Base-by-base conservation (phyloP, 805 yeast species). In the Wickerhamomyces ciferrii region DNA sequence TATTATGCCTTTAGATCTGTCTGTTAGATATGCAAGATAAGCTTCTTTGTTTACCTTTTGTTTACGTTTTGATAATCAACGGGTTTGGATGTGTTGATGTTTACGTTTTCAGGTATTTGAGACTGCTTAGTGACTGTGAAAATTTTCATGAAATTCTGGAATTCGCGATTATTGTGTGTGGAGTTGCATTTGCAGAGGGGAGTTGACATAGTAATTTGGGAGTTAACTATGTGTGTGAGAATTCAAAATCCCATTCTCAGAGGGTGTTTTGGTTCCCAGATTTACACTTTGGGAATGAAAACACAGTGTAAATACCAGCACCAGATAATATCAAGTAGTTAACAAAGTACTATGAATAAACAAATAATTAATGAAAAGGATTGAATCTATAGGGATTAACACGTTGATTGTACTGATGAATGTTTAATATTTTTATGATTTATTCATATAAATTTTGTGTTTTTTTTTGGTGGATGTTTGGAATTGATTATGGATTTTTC, bases 41-140 rank as follows among this genome's bases (percentile, higher is more conserved):
- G 32, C 32, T 25, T 24, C 24, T 38, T 17, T 31, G 29, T 20
- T 20, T 23, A 31, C 18, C 34, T 19, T 7, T 36, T 29, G 18
- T 15, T 34, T 20, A 18, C 27, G 36, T n/a, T 32, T 36, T 39
- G 19, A 32, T 17, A 17, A 34, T 34, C 14, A 17, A 27, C 5
- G 25, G 39, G 45, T 46, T 41, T 46, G 47, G 23, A 52, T 52
- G 54, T 55, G 53, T 41, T 50, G 57, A 53, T 53, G 53, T 52
- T 46, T 23, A 21, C 35, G 32, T 45, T 44, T 27, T 18, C 39
- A 45, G n/a, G 39, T 45, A 46, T 18, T 15, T 46, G 59, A 55
- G 62, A 58, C 62, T 58, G 62, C 56, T 53, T 52, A 58, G 63
- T 57, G 63, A 59, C 61, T 59, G 61, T 59, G 63, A 59, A 59